Base-by-base conservation (phyloP, 2,329 filamentous ascomycete species). In the Cordyceps cateniannulata region DNA sequence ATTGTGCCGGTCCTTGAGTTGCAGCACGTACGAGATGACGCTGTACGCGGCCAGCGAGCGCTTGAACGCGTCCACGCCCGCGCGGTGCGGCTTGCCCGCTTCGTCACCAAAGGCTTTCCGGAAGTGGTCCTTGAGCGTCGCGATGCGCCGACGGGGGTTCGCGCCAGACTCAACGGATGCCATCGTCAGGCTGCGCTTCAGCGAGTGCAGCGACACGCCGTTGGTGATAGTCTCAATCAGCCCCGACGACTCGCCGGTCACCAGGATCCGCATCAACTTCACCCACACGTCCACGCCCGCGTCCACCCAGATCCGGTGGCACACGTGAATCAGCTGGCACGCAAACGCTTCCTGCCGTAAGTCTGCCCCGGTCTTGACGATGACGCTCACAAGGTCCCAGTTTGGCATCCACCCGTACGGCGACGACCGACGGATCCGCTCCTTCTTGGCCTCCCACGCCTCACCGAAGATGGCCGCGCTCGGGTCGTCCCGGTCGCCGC, bases 381-480 rank as follows among this genome's bases (percentile, higher is more conserved):
- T 95, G 62, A 95, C 90, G 69, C 89, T 93, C 64, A 95, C 81
- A 25, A 95, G 80, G 69, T 95, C 90, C 90, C 90, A 95, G 69
- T 92, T 93, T 76, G 90, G 90, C 86, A 92, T 91, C 85, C 89
- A 91, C 10, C 90, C 90, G 69, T 93, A 95, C 0, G 90, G 90
- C 0, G 90, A 93, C 1, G 89, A 89, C 67, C 89, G 88, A 63
- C 90, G 83, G 70, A 95, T 91, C 22, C 90, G 88, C 73, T 93
- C 90, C 68, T 89, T 90, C 74, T 95, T 95, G 60, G 86, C 82
- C 66, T 88, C 85, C 90, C 90, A 95, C 22, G 90, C 90, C 74
- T 95, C 90, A 62, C 91, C 90, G 73, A 95, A 93, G 5, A 91
- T 91, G 10, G 90, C 90, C 40, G 90, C 90, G 68, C 89, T 93